Base-by-base conservation (phyloP, 345 rosid genomes). In the Citrus trifoliata region DNA sequence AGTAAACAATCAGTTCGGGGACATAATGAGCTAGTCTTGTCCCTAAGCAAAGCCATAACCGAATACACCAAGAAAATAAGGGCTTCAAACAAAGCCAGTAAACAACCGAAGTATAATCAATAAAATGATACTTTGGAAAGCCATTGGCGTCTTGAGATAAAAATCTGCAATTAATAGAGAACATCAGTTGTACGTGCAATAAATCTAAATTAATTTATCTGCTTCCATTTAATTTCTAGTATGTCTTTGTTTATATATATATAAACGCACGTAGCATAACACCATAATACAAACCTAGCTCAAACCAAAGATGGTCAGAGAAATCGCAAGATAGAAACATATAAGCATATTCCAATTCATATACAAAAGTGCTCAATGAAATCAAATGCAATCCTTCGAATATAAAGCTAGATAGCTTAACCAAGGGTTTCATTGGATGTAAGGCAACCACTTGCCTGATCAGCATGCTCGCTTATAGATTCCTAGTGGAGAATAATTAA, bases 401-500 rank as follows among this genome's bases (percentile, higher is more conserved):
- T 53, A 37, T 38, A 81, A 76, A 53, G 58, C n/a, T 5, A 53
- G 58, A 55, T 70, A 56, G 32, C 18, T 62, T 28, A 48, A 46
- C 5, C 56, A 60, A 22, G 56, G 51, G 62, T 72, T 70, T 38
- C 66, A 73, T 75, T 71, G 73, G 83, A 61, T 51, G 67, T 65
- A 70, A 80, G 74, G 69, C 72, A 75, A 58, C 68, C 82, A 86
- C 69, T 63, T 74, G 63, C 65, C 74, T 61, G 53, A 22, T 75
- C 46, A 67, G 42, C 58, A 76, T 77, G 71, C 61, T 27, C 40
- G 4, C 35, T 70, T 38, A 64, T 71, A 70, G 82, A 71, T 78
- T 37, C 67, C 46, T 73, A 80, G 81, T 38, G 72, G 61, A 75
- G 85, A 80, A 82, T 77, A 73, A 67, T 66, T 66, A 35, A 63